phyloP scores from a whole-genome alignment of 208 protist genomes.

The Zelonia costaricensis region DNA sequence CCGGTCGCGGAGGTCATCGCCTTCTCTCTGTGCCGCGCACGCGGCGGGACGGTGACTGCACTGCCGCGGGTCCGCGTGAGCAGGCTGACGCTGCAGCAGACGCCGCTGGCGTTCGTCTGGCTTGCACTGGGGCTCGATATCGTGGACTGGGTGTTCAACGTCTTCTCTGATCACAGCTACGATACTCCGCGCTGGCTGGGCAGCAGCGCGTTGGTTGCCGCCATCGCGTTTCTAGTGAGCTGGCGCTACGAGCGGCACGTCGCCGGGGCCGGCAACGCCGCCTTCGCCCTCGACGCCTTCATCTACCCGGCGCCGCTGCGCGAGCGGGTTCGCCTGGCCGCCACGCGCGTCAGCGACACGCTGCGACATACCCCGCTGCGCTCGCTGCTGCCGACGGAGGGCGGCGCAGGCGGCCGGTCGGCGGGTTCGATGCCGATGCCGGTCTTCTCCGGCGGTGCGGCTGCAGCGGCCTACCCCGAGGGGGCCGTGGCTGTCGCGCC shows the following conservation, averaged over 20 bases:
- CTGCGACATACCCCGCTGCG: not conserved
- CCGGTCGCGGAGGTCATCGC: conserved; percentile 32
- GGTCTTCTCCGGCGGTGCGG: conserved; percentile 9
- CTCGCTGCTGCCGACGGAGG: conserved; percentile 11
- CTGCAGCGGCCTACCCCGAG: not conserved
- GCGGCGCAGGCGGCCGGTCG: conserved; percentile 2
- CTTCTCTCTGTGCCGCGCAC: conserved; percentile 21
- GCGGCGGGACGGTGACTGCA: conserved; percentile 3
- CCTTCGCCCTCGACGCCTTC: conserved; percentile 25
- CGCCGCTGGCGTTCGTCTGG: conserved; percentile 16
- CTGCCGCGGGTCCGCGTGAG: not conserved
- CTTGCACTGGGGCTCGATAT: conserved; percentile 4
- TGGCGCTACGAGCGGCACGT: conserved; percentile 31
- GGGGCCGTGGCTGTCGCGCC: not conserved
- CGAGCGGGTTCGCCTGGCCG: conserved; percentile 5
- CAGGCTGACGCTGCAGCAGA: conserved; percentile 17
- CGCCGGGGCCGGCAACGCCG: conserved; percentile 2
- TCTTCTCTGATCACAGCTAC: not conserved
- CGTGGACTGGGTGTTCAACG: not conserved
- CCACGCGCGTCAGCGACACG: not conserved
- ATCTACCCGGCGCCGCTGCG: conserved; percentile 25
- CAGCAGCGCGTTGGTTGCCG: conserved; percentile 1
- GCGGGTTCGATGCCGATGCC: conserved; percentile 13
- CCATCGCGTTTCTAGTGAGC: conserved; percentile 20
- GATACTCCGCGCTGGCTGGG: not conserved